phyloP scores from a whole-genome alignment of 73 alveolate genomes.

The Stentor roeselii region DNA sequence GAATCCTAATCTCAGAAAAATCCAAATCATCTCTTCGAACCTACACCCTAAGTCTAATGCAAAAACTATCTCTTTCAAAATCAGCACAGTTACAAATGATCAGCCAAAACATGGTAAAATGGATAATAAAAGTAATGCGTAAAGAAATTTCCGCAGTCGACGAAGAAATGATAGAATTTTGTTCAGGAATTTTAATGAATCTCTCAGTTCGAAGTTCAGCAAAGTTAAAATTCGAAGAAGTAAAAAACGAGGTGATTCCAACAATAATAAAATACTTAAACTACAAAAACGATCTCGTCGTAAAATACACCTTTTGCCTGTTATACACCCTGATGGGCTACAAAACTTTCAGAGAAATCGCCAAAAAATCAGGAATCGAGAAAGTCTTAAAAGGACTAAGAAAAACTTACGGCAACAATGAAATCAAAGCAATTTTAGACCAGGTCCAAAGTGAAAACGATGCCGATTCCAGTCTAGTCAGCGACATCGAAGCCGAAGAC shows the following conservation, averaged over 20 bases:
- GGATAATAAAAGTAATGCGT: background rate
- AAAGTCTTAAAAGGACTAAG: background rate
- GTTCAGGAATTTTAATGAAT: background rate
- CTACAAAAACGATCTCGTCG: background rate
- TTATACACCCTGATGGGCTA: background rate
- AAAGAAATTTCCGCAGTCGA: background rate
- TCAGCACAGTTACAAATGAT: background rate
- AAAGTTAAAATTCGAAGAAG: background rate
- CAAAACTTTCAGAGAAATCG: background rate
- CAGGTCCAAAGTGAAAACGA: background rate
- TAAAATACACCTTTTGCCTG: background rate
- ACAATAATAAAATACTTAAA: background rate
- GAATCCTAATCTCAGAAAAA: background rate
- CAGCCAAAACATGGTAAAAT: background rate
- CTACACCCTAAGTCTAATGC: background rate
- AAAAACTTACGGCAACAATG: background rate
- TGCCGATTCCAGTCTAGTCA: background rate
- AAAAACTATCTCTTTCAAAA: background rate
- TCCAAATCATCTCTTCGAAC: background rate
- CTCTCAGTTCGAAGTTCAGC: background rate
- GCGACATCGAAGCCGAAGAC: background rate
- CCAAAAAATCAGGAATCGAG: background rate
- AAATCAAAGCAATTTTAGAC: background rate
- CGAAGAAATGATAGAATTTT: background rate
- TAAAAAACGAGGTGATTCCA: background rate